Evolutionary conservation across 2,329 filamentous ascomycete species (phyloP).

Genomic region (Metarhizium sp.): DNA sequence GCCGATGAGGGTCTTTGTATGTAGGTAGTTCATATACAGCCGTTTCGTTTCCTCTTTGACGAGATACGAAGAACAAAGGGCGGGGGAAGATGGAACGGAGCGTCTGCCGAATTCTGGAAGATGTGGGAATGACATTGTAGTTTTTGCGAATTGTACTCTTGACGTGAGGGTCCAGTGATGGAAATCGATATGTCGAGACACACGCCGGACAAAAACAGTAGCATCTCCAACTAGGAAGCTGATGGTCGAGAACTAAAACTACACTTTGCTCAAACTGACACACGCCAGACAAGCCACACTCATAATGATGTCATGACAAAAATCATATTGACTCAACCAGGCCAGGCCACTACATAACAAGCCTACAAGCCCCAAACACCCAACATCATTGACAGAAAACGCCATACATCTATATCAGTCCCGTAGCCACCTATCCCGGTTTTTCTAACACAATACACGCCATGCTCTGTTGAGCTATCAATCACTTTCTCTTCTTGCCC

Average conservation of each 20-base stretch:
- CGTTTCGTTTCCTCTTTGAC: neutral
- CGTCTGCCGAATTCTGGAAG: neutral
- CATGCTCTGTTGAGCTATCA: neutral
- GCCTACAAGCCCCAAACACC: neutral
- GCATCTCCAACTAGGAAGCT: no score
- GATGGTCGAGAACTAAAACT: no score
- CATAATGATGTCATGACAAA: neutral
- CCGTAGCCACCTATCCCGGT: neutral
- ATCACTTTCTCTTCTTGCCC: conserved; percentile 22
- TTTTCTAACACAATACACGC: neutral
- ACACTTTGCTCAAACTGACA: neutral
- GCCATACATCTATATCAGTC: conserved; percentile 1
- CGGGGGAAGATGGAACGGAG: conserved; percentile 1
- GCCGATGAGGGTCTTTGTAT: neutral
- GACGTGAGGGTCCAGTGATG: neutral
- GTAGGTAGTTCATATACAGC: neutral
- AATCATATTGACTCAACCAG: neutral
- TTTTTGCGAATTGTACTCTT: neutral
- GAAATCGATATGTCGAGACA: neutral
- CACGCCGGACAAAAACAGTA: no score
- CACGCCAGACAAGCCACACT: neutral
- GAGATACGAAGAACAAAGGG: neutral
- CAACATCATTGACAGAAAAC: conserved; percentile 7
- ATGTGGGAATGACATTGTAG: conserved; percentile 3
- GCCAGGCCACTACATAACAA: neutral